These are phyloP conservation scores for Sporothrix euskadiensis DNA, from an alignment of 2,329 filamentous ascomycete genomes.

Conservation along the genomic window DNA sequence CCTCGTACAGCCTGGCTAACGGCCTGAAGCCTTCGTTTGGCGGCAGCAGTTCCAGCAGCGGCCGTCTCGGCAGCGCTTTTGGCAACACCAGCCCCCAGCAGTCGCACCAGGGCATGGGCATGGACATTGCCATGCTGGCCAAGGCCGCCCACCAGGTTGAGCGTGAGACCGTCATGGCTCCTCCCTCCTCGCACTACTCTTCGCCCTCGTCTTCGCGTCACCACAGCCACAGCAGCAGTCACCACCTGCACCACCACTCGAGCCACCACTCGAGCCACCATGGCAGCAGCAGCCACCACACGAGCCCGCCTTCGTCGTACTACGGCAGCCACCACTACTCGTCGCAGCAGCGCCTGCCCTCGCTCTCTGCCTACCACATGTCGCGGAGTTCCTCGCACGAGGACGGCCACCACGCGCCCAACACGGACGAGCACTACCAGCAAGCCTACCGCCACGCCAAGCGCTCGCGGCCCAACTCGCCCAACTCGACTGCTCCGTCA, in stretches of 20 bases:
- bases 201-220: constrained; percentile 51
- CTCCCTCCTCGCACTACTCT: constrained; percentile 44
- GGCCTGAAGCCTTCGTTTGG: constrained; percentile 52
- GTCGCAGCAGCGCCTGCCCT: constrained; percentile 66
- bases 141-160: constrained; percentile 63
- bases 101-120: constrained; percentile 46
- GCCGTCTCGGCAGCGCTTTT: constrained; percentile 20
- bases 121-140: constrained; percentile 61
- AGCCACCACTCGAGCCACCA: constrained; percentile 10
- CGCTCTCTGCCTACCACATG: constrained; percentile 89
- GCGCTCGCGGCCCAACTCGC: constrained; percentile 88
- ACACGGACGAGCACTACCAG: constrained; percentile 71
- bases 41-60: constrained; percentile 42
- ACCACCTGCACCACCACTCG: constrained; percentile 44
- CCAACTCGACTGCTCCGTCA: constrained; percentile 91
- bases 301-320: constrained; percentile 44
- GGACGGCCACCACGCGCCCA: constrained; percentile 46
- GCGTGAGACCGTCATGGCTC: constrained; percentile 53
- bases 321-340: constrained; percentile 50
- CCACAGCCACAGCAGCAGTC: constrained; percentile 44
- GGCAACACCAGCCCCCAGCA: constrained; percentile 36
- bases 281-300: constrained; percentile 27
- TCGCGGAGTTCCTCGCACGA: constrained; percentile 82
- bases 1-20: constrained; percentile 59
- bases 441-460: constrained; percentile 72